phyloP scores from a whole-genome alignment of 129 eudicot species.

The Erigeron canadensis region DNA sequence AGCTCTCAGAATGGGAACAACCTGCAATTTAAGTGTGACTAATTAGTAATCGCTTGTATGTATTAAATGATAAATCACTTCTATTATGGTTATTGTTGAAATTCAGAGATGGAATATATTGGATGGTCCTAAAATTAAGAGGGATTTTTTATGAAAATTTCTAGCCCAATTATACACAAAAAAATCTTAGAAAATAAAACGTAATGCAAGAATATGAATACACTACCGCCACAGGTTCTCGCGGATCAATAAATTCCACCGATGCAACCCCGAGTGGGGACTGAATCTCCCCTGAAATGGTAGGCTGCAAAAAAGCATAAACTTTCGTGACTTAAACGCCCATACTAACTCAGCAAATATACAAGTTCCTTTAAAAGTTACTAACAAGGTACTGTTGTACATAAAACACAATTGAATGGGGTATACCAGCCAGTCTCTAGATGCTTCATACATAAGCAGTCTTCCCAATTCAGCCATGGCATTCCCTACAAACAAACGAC shows the following conservation, averaged over 20 bases:
- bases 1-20: constrained; percentile 93
- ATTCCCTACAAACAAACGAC: constrained; percentile 43
- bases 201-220: constrained; percentile 2
- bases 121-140: not conserved
- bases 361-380: not conserved
- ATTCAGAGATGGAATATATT: not conserved
- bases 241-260: constrained; percentile 88
- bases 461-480: constrained; percentile 99
- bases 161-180: not conserved
- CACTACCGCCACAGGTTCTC: constrained; percentile 90
- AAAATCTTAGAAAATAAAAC: not conserved
- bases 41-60: not conserved
- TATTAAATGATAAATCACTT: not conserved
- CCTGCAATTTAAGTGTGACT: constrained; percentile 37
- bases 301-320: constrained; percentile 53
- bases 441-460: constrained; percentile 89
- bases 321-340: not conserved
- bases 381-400: not conserved
- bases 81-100: not conserved
- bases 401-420: not conserved
- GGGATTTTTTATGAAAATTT: not conserved
- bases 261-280: constrained; percentile 83
- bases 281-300: constrained; percentile 76
- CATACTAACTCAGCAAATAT: not conserved
- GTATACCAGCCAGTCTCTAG: constrained; percentile 97